Conservation (phyloP, 768 basidiomycete genomes). For the Lactarius evosmus region DNA sequence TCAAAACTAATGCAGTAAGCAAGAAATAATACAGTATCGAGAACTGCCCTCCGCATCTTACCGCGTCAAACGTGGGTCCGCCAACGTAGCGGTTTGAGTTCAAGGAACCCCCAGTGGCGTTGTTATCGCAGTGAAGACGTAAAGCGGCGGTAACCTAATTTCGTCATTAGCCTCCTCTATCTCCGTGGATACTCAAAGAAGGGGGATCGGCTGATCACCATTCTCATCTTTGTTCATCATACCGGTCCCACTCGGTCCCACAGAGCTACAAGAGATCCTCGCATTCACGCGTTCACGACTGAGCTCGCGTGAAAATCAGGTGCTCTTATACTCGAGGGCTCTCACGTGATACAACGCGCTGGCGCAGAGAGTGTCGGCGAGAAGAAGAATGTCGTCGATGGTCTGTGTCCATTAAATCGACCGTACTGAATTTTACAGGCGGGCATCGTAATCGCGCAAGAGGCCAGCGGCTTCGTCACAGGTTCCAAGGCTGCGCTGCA, state of each 20-base stretch:
- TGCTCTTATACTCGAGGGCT: slow-evolving; percentile 71
- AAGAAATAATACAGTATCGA: neutral
- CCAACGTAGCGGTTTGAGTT: too few species aligned
- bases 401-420: neutral
- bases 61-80: neutral
- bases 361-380: slow-evolving; percentile 57
- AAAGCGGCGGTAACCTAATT: neutral
- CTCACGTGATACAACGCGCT: slow-evolving; percentile 61
- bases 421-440: slow-evolving; percentile 42
- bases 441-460: slow-evolving; percentile 86
- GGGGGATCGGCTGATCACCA: too few species aligned
- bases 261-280: slow-evolving; percentile 59
- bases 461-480: slow-evolving; percentile 79
- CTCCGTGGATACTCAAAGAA: too few species aligned
- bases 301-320: slow-evolving; percentile 75
- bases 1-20: neutral
- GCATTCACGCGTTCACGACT: slow-evolving; percentile 63
- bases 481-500: slow-evolving; percentile 52
- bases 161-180: neutral
- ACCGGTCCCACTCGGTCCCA: slow-evolving; percentile 32
- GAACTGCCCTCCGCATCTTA: neutral
- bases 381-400: slow-evolving; percentile 87
- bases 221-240: slow-evolving; percentile 1
- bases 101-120: neutral
- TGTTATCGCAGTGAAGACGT: too few species aligned